phyloP scores from a whole-genome alignment of 352 stramenopile genomes.

The Phytophthora boehmeriae region DNA sequence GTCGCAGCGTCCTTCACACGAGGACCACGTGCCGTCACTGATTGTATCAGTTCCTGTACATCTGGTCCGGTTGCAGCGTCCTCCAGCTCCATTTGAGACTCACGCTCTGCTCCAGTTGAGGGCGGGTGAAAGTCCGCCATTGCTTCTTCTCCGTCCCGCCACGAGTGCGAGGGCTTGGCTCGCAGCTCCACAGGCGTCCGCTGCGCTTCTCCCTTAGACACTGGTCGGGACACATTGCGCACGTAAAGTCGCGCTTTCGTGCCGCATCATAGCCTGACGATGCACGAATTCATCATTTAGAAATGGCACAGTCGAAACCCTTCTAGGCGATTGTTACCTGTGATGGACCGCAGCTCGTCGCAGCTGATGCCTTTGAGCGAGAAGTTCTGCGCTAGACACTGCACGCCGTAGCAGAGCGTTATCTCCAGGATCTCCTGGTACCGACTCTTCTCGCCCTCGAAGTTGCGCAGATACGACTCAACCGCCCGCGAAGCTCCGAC shows the following conservation, averaged over 20 bases:
- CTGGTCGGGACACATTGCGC: slow-evolving; percentile 35
- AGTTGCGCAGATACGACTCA: slow-evolving; percentile 77
- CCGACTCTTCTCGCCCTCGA: slow-evolving; percentile 45
- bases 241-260: slow-evolving; percentile 69
- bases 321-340: slow-evolving; percentile 34
- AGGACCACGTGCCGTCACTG: no score
- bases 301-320: no score
- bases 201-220: not conserved
- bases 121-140: slow-evolving; percentile 30
- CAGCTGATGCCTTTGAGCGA: slow-evolving; percentile 66
- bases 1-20: no score
- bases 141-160: slow-evolving; percentile 61
- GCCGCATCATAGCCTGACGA: slow-evolving; percentile 58
- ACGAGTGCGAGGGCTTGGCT: slow-evolving; percentile 67
- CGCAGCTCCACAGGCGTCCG: slow-evolving; percentile 34
- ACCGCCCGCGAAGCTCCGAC: slow-evolving; percentile 40
- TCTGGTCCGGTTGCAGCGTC: not conserved
- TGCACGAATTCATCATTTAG: no score
- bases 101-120: not conserved
- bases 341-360: slow-evolving; percentile 63
- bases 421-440: slow-evolving; percentile 73
- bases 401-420: slow-evolving; percentile 72
- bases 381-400: slow-evolving; percentile 70
- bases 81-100: not conserved
- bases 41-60: not conserved